These are phyloP conservation scores for Wallacemonas collosoma DNA, from an alignment of 208 protist species.

Conservation along the genomic window DNA sequence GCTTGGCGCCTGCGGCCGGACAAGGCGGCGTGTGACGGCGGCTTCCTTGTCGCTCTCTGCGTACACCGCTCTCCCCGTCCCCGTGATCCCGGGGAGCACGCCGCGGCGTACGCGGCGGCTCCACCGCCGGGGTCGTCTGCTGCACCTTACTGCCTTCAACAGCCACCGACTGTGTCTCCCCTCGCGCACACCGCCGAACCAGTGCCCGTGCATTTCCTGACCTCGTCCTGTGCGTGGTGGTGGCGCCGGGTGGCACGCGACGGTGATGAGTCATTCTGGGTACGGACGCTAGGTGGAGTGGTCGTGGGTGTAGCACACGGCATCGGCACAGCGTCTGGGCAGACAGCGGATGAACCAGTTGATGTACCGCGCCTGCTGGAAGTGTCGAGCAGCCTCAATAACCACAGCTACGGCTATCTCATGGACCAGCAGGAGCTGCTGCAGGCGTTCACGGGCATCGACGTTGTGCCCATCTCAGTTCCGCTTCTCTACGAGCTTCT, in stretches of 20 bases:
- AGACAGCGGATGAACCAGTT: too few species aligned
- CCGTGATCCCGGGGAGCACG: neutral
- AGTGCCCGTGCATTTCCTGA: neutral
- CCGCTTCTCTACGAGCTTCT: constrained; percentile 16
- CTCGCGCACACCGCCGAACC: too few species aligned
- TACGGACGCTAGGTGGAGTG: neutral
- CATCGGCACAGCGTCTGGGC: too few species aligned
- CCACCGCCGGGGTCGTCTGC: too few species aligned
- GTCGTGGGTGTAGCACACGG: neutral
- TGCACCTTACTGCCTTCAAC: too few species aligned
- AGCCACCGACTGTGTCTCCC: too few species aligned
- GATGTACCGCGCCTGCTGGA: neutral
- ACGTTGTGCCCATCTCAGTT: neutral
- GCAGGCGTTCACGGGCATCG: neutral
- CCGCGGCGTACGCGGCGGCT: too few species aligned
- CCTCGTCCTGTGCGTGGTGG: constrained; percentile 3
- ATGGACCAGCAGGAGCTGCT: neutral
- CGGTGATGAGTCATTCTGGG: neutral
- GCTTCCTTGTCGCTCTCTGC: constrained; percentile 53
- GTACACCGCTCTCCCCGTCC: constrained; percentile 13
- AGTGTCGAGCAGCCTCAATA: constrained; percentile 15
- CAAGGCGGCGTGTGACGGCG: constrained; percentile 34
- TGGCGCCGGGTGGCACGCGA: neutral
- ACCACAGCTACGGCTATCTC: constrained; percentile 1
- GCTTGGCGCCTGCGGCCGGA: constrained; percentile 56